Evolutionary conservation across 352 stramenopile species (phyloP), one percentile per base, ranked within the genome.

Genomic region (Phytophthora quininea): DNA sequence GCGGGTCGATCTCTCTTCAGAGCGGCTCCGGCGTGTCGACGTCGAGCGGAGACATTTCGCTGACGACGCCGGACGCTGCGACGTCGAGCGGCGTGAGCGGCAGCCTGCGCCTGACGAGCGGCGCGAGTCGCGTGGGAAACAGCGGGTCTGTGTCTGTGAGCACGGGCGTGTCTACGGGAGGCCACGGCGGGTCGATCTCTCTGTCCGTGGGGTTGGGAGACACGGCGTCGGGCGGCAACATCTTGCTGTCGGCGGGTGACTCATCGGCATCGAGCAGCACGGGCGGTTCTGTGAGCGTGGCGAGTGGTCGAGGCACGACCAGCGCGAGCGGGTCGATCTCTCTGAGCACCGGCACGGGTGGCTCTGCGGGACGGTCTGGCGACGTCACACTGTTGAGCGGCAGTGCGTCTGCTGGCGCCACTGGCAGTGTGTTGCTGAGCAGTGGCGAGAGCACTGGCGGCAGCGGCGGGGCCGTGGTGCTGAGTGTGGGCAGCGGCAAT

Each of bases 401-500:
- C 4, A 45, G 30, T 19, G 30, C 49, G 29, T 45, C 49, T 55
- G 49, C 24, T 8, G 49, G 49, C 15, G 24, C 49, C 6, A 24
- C 32, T 40, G 49, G 49, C 30, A 43, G 29, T n/a, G 9, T 58
- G 15, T 33, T 45, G 52, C 14, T 58, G 4, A 47, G 14, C 32
- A 58, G 32, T 35, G 52, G 52, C 19, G 38, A 12, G 14, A 49
- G 52, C 19, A 58, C 52, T 30, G 37, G 52, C 37, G 52, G 52
- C 35, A 58, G 31, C 33, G 52, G 54, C 54, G 54, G 54, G 27
- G 46, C 54, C 24, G 54, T 53, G 40, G 46, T 76, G 24, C 54
- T 80, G 15, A 67, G 59, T 11, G 69, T 84, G 19, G 53, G 40
- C 29, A 70, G 62, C 30, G 76, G 74, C 32, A 56, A 42, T 12